These are phyloP conservation scores for Fusarium sacchari DNA, from an alignment of 2,329 filamentous ascomycete genomes.

Conservation along the genomic window DNA sequence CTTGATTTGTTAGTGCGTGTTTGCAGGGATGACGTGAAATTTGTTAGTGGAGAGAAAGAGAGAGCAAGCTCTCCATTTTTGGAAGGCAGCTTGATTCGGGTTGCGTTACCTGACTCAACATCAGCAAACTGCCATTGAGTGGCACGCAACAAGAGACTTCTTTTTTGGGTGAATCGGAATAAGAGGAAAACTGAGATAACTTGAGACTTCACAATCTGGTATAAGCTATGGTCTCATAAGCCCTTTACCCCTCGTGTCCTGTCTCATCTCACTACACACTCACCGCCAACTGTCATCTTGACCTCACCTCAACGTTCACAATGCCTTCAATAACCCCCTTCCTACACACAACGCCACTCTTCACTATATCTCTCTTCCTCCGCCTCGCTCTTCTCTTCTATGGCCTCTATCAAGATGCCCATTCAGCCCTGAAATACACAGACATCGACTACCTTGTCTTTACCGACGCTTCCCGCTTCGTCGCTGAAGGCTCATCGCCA, in stretches of 20 bases:
- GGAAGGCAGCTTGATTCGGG: slow-evolving; percentile 18
- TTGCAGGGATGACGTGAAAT: slow-evolving; percentile 40
- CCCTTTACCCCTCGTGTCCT: neutral
- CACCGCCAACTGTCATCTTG: slow-evolving; percentile 43
- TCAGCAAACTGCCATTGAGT: slow-evolving; percentile 18
- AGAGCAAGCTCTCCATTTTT: slow-evolving; percentile 23
- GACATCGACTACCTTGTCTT: slow-evolving; percentile 99
- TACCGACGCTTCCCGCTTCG: slow-evolving; percentile 88
- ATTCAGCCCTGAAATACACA: slow-evolving; percentile 95
- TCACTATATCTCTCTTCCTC: slow-evolving; percentile 68
- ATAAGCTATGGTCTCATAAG: slow-evolving; percentile 26
- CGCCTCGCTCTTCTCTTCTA: slow-evolving; percentile 82
- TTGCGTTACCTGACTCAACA: slow-evolving; percentile 2
- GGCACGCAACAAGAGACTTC: slow-evolving; percentile 13
- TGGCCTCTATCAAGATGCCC: slow-evolving; percentile 90
- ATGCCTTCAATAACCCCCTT: slow-evolving; percentile 43
- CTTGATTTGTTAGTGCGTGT: slow-evolving; percentile 31
- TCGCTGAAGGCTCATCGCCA: slow-evolving; percentile 74
- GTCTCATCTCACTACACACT: slow-evolving; percentile 15
- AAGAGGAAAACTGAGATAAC: neutral
- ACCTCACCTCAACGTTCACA: slow-evolving; percentile 19
- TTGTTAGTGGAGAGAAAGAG: slow-evolving; percentile 14
- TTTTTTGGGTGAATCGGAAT: neutral
- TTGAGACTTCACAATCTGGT: neutral
- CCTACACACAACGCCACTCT: slow-evolving; percentile 58